phyloP scores from a whole-genome alignment of 1,284 basidiomycete species.

The Melampsora larici-populina region DNA sequence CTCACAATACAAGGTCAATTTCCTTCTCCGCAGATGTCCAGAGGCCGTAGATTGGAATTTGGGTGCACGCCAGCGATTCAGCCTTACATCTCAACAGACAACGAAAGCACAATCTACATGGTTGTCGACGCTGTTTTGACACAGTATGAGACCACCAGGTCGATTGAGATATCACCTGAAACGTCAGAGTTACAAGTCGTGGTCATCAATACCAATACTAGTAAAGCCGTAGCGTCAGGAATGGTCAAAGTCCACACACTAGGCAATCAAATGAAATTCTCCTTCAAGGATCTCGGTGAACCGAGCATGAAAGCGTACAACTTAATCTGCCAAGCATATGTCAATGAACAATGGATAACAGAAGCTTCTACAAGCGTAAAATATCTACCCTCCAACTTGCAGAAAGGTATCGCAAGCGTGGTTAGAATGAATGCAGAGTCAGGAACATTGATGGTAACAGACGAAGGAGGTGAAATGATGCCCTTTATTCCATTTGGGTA shows the following conservation, averaged over 20 bases:
- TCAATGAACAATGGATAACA: slow-evolving; percentile 19
- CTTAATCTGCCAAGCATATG: slow-evolving; percentile 29
- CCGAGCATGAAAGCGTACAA: slow-evolving; percentile 18
- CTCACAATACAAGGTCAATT: too few species aligned
- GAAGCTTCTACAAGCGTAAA: background rate
- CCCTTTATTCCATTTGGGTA: slow-evolving; percentile 34
- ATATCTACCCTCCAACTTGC: slow-evolving; percentile 12
- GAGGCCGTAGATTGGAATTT: background rate
- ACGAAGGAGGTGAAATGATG: slow-evolving; percentile 10
- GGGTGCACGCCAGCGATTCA: slow-evolving; percentile 22
- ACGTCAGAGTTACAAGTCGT: slow-evolving; percentile 15
- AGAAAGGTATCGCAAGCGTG: background rate
- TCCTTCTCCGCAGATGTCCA: too few species aligned
- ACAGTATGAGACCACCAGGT: slow-evolving; percentile 11
- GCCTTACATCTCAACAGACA: slow-evolving; percentile 21
- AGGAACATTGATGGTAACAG: slow-evolving; percentile 21
- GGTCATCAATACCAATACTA: slow-evolving; percentile 38
- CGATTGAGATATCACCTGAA: slow-evolving; percentile 12
- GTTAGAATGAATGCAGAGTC: slow-evolving; percentile 26
- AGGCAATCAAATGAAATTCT: slow-evolving; percentile 13
- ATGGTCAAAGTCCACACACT: slow-evolving; percentile 30
- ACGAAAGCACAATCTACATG: background rate
- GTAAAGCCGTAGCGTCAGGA: slow-evolving; percentile 24
- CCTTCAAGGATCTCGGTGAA: slow-evolving; percentile 16
- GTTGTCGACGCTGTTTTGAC: slow-evolving; percentile 32